phyloP scores from a whole-genome alignment of 345 rosid genomes.

The Gossypium rotundifolium region DNA sequence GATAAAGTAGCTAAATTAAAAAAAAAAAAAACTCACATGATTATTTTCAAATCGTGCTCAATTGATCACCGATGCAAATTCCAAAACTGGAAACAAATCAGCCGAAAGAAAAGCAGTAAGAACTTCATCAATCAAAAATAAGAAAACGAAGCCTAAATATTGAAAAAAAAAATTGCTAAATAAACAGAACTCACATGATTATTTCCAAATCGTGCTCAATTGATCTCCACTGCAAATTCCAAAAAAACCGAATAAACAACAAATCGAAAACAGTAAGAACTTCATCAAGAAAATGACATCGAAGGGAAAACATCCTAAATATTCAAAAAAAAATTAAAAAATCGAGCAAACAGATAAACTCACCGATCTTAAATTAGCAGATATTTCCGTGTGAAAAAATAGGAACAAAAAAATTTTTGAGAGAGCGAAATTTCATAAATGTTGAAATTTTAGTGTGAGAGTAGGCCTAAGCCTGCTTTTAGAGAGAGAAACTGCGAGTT shows the following conservation, averaged over 20 bases:
- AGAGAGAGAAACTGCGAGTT: slow-evolving; percentile 5
- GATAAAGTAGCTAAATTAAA: background rate
- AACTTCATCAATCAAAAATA: background rate
- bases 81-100: background rate
- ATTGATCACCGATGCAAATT: background rate
- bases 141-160: background rate
- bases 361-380: background rate
- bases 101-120: background rate
- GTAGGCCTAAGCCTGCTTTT: background rate
- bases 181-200: slow-evolving; percentile 13
- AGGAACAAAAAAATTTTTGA: background rate
- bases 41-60: background rate
- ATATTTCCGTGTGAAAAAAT: background rate
- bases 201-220: background rate
- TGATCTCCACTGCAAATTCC: background rate
- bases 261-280: background rate
- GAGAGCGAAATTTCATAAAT: background rate
- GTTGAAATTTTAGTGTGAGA: background rate
- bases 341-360: background rate
- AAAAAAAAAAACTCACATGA: slow-evolving; percentile 13
- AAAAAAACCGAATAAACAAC: background rate
- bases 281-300: background rate
- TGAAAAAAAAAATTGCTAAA: no score
- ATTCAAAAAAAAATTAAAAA: background rate
- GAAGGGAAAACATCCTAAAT: background rate